phyloP scores from a whole-genome alignment of 2,329 filamentous ascomycete species.

The Byssochlamys sp. region DNA sequence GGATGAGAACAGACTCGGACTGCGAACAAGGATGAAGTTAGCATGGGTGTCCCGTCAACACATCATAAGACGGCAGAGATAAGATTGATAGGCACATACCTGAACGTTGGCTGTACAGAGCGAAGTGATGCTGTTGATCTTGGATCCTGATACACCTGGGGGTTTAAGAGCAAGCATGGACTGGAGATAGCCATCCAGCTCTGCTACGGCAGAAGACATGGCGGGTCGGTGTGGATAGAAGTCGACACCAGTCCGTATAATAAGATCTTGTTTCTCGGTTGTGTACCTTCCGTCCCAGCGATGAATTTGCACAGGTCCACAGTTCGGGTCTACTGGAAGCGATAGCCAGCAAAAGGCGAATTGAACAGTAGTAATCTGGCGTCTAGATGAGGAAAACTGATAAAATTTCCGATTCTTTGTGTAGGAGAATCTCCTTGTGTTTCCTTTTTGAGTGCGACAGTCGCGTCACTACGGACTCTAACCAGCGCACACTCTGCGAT shows the following conservation, averaged over 20 bases:
- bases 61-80: neutral
- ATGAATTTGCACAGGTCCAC: constrained; percentile 8
- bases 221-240: constrained; percentile 11
- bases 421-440: constrained; percentile 4
- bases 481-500: constrained; percentile 23
- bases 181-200: constrained; percentile 81
- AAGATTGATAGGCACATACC: constrained; percentile 47
- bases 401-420: constrained; percentile 12
- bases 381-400: constrained; percentile 9
- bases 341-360: constrained; percentile 8
- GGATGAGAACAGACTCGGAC: constrained; percentile 89
- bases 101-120: constrained; percentile 84
- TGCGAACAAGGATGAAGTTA: constrained; percentile 33
- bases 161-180: constrained; percentile 86
- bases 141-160: constrained; percentile 85
- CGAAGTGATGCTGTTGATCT: constrained; percentile 76
- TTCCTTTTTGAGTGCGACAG: constrained; percentile 12
- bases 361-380: neutral
- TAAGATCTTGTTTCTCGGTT: neutral
- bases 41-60: neutral
- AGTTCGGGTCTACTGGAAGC: constrained; percentile 17
- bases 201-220: constrained; percentile 78
- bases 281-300: constrained; percentile 4
- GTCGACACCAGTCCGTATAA: constrained; percentile 6
- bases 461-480: constrained; percentile 31